phyloP scores from a whole-genome alignment of 164 flowering plant genomes.

The Magnolia sinica region DNA sequence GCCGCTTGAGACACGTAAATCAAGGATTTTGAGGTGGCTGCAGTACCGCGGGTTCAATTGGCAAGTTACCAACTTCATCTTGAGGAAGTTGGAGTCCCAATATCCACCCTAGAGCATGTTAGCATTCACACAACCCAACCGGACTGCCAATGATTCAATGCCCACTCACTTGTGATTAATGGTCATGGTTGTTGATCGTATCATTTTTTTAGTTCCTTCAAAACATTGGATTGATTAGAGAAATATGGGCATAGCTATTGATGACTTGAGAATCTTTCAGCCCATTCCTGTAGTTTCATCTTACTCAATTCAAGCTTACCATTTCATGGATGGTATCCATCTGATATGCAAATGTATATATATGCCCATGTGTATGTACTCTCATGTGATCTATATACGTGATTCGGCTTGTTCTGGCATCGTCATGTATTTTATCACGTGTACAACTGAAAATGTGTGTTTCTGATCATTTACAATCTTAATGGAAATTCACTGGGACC shows the following conservation, averaged over 20 bases:
- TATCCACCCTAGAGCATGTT: constrained; percentile 27
- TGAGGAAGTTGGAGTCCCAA: constrained; percentile 62
- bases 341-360: background rate
- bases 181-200: background rate
- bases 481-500: background rate
- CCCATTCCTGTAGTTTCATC: background rate
- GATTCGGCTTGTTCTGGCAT: background rate
- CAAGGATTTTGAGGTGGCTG: constrained; percentile 79
- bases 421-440: background rate
- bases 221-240: background rate
- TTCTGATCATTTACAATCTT: too few species aligned
- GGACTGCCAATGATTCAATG: background rate
- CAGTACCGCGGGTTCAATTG: constrained; percentile 86
- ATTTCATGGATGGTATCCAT: background rate
- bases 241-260: background rate
- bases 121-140: background rate
- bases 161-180: background rate
- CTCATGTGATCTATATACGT: background rate
- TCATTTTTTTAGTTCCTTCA: background rate
- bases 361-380: background rate
- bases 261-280: background rate
- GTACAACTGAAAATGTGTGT: background rate
- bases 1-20: constrained; percentile 57
- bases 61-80: constrained; percentile 46
- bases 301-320: background rate